Conservation (phyloP, 1,284 basidiomycete species). For the Mycena citricolor region DNA sequence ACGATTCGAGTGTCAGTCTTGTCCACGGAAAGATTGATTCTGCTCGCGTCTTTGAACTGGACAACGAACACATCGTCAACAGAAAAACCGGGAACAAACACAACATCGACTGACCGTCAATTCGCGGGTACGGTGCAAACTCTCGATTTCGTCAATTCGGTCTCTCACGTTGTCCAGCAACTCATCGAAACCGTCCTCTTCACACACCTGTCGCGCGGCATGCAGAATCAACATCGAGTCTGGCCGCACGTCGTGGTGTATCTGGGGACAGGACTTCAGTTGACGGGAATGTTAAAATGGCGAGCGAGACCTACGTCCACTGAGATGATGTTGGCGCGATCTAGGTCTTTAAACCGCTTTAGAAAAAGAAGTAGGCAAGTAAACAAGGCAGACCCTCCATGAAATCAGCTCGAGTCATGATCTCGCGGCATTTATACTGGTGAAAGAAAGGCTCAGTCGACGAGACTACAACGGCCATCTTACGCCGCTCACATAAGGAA, state of each 20-base stretch:
- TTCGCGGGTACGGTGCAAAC: slow-evolving; percentile 68
- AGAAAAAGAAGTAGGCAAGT: slow-evolving; percentile 10
- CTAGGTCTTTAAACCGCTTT: slow-evolving; percentile 49
- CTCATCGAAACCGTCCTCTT: slow-evolving; percentile 73
- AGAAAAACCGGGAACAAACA: slow-evolving; percentile 3
- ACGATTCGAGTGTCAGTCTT: slow-evolving; percentile 44
- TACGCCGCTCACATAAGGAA: slow-evolving; percentile 54
- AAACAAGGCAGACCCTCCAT: slow-evolving; percentile 53
- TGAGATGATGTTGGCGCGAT: slow-evolving; percentile 67
- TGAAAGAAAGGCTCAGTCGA: slow-evolving; percentile 16
- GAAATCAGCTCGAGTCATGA: slow-evolving; percentile 85
- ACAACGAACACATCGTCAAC: neutral
- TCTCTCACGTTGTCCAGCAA: slow-evolving; percentile 67
- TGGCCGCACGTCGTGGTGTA: slow-evolving; percentile 74
- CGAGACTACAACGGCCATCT: slow-evolving; percentile 1
- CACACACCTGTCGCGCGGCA: slow-evolving; percentile 67
- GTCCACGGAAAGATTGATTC: slow-evolving; percentile 57
- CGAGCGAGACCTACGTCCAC: slow-evolving; percentile 61
- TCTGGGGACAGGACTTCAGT: slow-evolving; percentile 36
- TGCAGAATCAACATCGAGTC: slow-evolving; percentile 76
- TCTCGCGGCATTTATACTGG: slow-evolving; percentile 65
- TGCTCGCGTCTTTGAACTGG: slow-evolving; percentile 68
- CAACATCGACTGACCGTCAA: slow-evolving; percentile 51
- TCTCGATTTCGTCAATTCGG: slow-evolving; percentile 75
- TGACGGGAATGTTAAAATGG: neutral